Conservation (phyloP, 2,329 filamentous ascomycete species). For the Paradendryphiella salina region DNA sequence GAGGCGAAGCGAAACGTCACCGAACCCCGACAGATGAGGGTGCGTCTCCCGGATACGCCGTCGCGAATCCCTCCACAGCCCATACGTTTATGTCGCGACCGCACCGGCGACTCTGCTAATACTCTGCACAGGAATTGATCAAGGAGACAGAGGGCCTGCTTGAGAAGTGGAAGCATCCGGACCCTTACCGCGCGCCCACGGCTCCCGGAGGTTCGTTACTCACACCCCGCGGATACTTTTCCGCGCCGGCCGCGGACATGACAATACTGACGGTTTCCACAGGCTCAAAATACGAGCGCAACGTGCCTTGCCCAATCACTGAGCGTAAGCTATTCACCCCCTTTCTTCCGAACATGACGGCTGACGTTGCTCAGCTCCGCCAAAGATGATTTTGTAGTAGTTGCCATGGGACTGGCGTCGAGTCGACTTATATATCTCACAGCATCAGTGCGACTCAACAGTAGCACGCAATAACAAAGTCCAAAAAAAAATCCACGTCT, state of each 20-base stretch:
- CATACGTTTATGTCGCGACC: conserved; percentile 1
- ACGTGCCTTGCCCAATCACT: conserved; percentile 77
- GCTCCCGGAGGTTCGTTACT: conserved; percentile 78
- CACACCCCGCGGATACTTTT: conserved; percentile 23
- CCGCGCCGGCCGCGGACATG: conserved; percentile 27
- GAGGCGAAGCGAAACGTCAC: conserved; percentile 86
- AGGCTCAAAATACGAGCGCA: conserved; percentile 97
- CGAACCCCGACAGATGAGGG: conserved; percentile 83
- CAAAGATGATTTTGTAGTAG: conserved; percentile 43
- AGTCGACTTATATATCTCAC: conserved; percentile 20
- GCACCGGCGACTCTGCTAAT: conserved; percentile 23
- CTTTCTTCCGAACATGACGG: conserved; percentile 1
- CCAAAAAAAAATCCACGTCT: background rate
- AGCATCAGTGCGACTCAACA: conserved; percentile 4
- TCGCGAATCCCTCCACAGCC: background rate
- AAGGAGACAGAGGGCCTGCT: conserved; percentile 86
- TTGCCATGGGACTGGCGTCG: conserved; percentile 6
- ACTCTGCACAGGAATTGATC: conserved; percentile 68
- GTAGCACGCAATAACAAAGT: conserved; percentile 10
- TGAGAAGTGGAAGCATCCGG: conserved; percentile 95
- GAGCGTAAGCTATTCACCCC: conserved; percentile 66
- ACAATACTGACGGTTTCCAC: conserved; percentile 23
- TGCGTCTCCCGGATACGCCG: conserved; percentile 50
- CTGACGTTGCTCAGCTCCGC: conserved; percentile 37
- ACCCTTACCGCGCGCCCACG: conserved; percentile 86